A percentile compares a stretch with the other conserved stretches of the same genome.
phyloP scores from a whole-genome alignment of 371 early-diverging fungal genomes.

The Apophysomyces trapeziformis region DNA sequence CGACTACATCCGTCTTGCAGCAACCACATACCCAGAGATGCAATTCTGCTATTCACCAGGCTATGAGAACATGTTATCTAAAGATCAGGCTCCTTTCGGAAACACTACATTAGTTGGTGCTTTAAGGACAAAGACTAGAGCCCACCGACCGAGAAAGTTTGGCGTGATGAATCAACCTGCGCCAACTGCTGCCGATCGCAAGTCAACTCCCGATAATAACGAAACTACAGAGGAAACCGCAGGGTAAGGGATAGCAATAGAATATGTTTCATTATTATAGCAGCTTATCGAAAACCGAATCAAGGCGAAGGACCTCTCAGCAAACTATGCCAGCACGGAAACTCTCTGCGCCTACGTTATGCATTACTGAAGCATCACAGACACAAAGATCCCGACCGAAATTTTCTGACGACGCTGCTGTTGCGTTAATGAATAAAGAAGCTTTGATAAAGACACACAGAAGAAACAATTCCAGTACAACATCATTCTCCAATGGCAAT shows the following conservation, averaged over 20 bases:
- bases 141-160: conserved; percentile 28
- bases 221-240: conserved; percentile 10
- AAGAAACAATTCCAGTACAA: conserved; percentile 25
- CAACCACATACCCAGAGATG: conserved; percentile 75
- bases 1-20: conserved; percentile 78
- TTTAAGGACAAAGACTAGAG: conserved; percentile 32
- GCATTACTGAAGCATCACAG: conserved; percentile 32
- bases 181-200: conserved; percentile 18
- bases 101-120: conserved; percentile 20
- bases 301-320: conserved; percentile 15
- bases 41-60: conserved; percentile 70
- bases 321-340: conserved; percentile 26
- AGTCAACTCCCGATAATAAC: conserved; percentile 7
- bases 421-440: conserved; percentile 16
- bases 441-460: conserved; percentile 23
- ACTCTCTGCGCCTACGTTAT: conserved; percentile 30
- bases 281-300: no score
- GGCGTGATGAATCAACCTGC: conserved; percentile 33
- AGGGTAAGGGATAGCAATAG: not conserved
- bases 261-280: no score
- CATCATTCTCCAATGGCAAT: conserved; percentile 24
- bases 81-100: conserved; percentile 15
- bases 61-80: conserved; percentile 34
- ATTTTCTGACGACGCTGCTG: conserved; percentile 17
- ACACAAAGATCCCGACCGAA: conserved; percentile 16